phyloP scores from a whole-genome alignment of 129 eudicot species.

The Helichrysum umbraculigerum region DNA sequence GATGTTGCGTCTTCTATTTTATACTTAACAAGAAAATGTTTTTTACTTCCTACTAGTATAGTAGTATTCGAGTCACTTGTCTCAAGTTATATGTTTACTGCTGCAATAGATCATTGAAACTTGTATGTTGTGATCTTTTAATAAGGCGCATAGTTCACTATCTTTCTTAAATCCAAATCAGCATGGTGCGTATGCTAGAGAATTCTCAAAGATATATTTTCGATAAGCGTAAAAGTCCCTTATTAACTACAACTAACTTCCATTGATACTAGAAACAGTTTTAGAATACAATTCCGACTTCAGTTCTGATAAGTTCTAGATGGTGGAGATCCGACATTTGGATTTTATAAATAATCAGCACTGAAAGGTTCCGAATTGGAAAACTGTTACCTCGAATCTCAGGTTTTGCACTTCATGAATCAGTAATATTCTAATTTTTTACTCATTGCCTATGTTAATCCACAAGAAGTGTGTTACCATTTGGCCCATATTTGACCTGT shows the following conservation, averaged over 20 bases:
- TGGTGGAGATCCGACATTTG: too few species aligned
- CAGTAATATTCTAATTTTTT: background rate
- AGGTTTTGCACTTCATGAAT: background rate
- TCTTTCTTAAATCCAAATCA: conserved; percentile 11
- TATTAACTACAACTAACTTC: background rate
- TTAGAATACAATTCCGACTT: background rate
- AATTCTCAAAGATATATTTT: background rate
- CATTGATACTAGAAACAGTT: background rate
- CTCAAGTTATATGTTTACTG: background rate
- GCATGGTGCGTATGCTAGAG: background rate
- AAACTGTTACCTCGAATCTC: background rate
- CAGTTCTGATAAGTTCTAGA: background rate
- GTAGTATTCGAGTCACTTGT: background rate
- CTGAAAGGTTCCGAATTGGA: background rate
- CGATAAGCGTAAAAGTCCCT: background rate
- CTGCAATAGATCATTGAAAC: background rate
- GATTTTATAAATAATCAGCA: background rate
- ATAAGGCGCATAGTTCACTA: background rate
- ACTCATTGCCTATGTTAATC: background rate
- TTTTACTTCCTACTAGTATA: background rate
- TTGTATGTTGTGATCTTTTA: background rate
- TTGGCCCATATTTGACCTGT: conserved; percentile 4
- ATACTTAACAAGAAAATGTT: background rate
- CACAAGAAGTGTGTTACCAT: background rate
- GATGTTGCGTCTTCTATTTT: background rate